Evolutionary conservation across 768 basidiomycete species (phyloP).

Genomic region (Hygrocybe punicea): DNA sequence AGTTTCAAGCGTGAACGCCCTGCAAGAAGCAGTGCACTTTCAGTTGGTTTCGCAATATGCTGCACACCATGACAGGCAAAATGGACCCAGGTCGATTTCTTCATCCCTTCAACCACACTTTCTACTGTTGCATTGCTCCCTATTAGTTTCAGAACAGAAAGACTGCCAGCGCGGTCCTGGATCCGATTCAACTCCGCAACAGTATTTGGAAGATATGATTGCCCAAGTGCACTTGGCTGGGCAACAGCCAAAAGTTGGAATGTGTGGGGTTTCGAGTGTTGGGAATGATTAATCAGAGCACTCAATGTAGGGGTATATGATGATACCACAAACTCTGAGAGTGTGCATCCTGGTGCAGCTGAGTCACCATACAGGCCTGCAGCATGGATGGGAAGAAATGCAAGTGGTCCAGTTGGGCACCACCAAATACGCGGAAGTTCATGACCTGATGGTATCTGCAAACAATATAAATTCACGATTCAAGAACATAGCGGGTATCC

Average conservation of each 20-base stretch:
- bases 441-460: not conserved
- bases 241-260: conserved; percentile 10
- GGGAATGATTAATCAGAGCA: not conserved
- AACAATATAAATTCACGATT: not conserved
- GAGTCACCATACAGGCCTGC: conserved; percentile 11
- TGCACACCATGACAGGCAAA: conserved; percentile 40
- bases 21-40: conserved; percentile 21
- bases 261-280: not conserved
- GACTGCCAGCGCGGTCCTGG: not conserved
- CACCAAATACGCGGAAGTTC: conserved; percentile 11
- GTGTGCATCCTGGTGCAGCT: not conserved
- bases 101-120: conserved; percentile 8
- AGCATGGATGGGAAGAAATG: conserved; percentile 18
- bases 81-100: conserved; percentile 29
- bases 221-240: conserved; percentile 11
- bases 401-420: conserved; percentile 14
- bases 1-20: conserved; percentile 19
- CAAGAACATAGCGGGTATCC: not conserved
- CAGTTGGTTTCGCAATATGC: conserved; percentile 22
- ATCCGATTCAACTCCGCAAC: conserved; percentile 8
- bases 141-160: not conserved
- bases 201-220: conserved; percentile 8
- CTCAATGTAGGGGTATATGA: conserved; percentile 16
- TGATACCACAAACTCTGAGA: conserved; percentile 13
- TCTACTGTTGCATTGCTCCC: conserved; percentile 12